Percentiles rank a stretch among this genome's conserved stretches.
phyloP scores from a whole-genome alignment of 2,329 filamentous ascomycete genomes.

The Raffaelea arxii region DNA sequence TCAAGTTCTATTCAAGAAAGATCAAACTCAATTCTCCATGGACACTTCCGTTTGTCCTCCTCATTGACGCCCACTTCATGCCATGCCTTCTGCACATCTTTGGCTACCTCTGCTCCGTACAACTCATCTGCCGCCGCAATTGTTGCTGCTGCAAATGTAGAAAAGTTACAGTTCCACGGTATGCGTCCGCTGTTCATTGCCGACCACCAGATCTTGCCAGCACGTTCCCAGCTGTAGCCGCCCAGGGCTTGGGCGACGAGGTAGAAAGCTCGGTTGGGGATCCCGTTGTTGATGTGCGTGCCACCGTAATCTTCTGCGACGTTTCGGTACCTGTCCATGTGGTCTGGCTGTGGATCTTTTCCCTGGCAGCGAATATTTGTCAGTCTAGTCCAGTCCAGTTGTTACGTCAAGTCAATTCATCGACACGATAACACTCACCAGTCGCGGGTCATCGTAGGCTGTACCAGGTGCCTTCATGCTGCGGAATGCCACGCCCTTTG shows the following conservation, averaged over 20 bases:
- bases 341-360: slow-evolving; percentile 41
- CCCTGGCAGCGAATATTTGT: too few relatives aligned
- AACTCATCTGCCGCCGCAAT: slow-evolving; percentile 33
- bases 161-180: slow-evolving; percentile 30
- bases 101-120: slow-evolving; percentile 31
- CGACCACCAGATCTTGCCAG: slow-evolving; percentile 43
- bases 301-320: slow-evolving; percentile 39
- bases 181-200: slow-evolving; percentile 34
- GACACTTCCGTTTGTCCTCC: too few relatives aligned
- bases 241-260: slow-evolving; percentile 36
- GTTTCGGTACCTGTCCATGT: slow-evolving; percentile 32
- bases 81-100: slow-evolving; percentile 36
- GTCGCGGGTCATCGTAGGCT: slow-evolving; percentile 41
- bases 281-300: slow-evolving; percentile 46
- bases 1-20: too few relatives aligned
- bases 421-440: slow-evolving; percentile 22
- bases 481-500: slow-evolving; percentile 41
- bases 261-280: slow-evolving; percentile 49
- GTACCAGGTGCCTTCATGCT: slow-evolving; percentile 45
- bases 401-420: neutral
- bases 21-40: too few relatives aligned
- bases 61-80: slow-evolving; percentile 33
- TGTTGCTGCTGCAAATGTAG: slow-evolving; percentile 39
- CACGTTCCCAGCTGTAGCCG: slow-evolving; percentile 44
- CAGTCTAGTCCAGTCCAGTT: too few relatives aligned